These are phyloP conservation scores for Suillus fuscotomentosus DNA, from an alignment of 768 basidiomycete species.

Conservation along the genomic window DNA sequence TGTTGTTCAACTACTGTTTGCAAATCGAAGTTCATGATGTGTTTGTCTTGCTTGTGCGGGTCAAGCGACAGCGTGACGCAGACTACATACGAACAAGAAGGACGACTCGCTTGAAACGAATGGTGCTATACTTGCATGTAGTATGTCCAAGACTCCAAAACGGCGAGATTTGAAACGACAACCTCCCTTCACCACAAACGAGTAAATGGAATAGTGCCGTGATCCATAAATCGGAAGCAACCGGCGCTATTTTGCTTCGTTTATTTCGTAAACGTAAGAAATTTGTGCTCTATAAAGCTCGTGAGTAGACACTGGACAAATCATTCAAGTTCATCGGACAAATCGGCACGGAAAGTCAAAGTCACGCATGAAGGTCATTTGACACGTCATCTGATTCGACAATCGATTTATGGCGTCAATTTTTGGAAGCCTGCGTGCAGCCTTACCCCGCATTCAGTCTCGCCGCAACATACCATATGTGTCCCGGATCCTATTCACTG, in stretches of 20 bases:
- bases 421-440: slow-evolving; percentile 8
- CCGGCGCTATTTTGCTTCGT: too few relatives aligned
- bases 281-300: too few relatives aligned
- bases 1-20: not conserved
- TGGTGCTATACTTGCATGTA: not conserved
- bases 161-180: too few relatives aligned
- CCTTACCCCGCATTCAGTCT: slow-evolving; percentile 1
- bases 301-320: too few relatives aligned
- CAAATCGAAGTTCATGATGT: not conserved
- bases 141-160: too few relatives aligned
- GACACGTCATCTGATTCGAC: not conserved
- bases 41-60: not conserved
- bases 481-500: not conserved
- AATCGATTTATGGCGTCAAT: slow-evolving; percentile 14
- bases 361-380: too few relatives aligned
- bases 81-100: not conserved
- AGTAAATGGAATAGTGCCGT: too few relatives aligned
- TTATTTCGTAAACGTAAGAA: too few relatives aligned
- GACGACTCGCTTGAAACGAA: not conserved
- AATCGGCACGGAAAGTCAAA: too few relatives aligned
- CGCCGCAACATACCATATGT: not conserved
- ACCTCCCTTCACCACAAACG: too few relatives aligned
- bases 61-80: not conserved
- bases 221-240: too few relatives aligned
- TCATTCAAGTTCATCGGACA: too few relatives aligned